phyloP scores from a whole-genome alignment of 2,329 filamentous ascomycete species.

The Hypoxylon sp. region DNA sequence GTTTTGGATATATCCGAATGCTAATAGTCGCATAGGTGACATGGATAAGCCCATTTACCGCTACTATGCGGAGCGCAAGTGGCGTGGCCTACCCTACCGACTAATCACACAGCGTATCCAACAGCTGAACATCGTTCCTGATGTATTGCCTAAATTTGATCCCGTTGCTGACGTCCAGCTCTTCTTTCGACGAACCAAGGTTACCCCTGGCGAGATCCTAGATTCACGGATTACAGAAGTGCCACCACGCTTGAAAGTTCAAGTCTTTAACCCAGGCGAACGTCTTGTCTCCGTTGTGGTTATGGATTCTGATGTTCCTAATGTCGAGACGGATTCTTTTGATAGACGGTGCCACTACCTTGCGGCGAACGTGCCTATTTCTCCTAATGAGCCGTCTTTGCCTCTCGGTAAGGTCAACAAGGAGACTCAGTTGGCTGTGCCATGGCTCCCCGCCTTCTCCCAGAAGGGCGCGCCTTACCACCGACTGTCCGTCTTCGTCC shows the following conservation, averaged over 20 bases:
- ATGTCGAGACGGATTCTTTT: slow-evolving; percentile 81
- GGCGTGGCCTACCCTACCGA: slow-evolving; percentile 85
- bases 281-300: slow-evolving; percentile 88
- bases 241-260: slow-evolving; percentile 82
- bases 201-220: slow-evolving; percentile 84
- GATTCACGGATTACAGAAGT: slow-evolving; percentile 80
- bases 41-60: slow-evolving; percentile 98
- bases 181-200: slow-evolving; percentile 78
- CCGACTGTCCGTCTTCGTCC: slow-evolving; percentile 84
- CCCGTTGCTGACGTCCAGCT: slow-evolving; percentile 85
- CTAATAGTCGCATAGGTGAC: slow-evolving; percentile 73
- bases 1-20: slow-evolving; percentile 12
- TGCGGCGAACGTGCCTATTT: slow-evolving; percentile 74
- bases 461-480: slow-evolving; percentile 95
- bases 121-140: slow-evolving; percentile 89
- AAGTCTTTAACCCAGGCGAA: slow-evolving; percentile 86
- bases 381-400: slow-evolving; percentile 70
- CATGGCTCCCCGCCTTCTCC: slow-evolving; percentile 88
- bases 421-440: slow-evolving; percentile 77
- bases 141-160: slow-evolving; percentile 85
- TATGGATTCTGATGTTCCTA: slow-evolving; percentile 91
- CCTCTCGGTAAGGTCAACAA: slow-evolving; percentile 74
- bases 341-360: slow-evolving; percentile 88
- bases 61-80: slow-evolving; percentile 87
- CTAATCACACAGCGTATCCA: slow-evolving; percentile 87